phyloP scores from a whole-genome alignment of 202 grass and related monocot species.

The Thinopyrum obtusiflorum region DNA sequence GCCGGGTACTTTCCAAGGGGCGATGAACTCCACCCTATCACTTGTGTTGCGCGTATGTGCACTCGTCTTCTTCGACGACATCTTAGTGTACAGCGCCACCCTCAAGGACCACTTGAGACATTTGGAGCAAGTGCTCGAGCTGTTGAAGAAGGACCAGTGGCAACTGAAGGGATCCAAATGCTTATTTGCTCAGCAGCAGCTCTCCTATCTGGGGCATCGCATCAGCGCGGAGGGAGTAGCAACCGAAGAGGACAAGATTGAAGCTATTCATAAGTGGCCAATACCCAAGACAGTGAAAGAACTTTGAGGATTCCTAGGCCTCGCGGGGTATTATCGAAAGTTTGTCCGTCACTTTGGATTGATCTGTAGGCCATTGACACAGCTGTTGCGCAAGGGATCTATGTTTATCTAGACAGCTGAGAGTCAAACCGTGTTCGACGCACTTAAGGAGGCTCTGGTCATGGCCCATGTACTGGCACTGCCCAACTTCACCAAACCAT shows the following conservation, averaged over 20 bases:
- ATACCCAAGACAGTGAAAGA: not conserved
- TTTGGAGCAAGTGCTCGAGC: not conserved
- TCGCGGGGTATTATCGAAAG: not conserved
- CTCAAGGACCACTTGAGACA: not conserved
- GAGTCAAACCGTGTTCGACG: not conserved
- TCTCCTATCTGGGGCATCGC: not conserved
- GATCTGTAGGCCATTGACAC: not conserved
- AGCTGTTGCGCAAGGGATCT: not conserved
- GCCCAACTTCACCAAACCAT: not conserved
- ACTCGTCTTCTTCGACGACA: not conserved
- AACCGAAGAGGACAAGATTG: not conserved
- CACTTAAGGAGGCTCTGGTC: not conserved
- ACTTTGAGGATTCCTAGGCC: not conserved
- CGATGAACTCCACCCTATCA: not conserved
- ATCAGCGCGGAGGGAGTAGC: not conserved
- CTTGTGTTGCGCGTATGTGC: not conserved
- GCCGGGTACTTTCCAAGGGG: not conserved
- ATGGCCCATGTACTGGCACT: not conserved
- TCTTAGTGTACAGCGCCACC: not conserved
- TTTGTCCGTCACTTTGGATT: not conserved
- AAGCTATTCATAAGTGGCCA: not conserved
- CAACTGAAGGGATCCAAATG: not conserved
- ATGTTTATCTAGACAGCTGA: not conserved
- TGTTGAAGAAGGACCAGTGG: not conserved
- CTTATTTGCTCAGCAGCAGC: not conserved